Conservation (phyloP, 495 filamentous ascomycete species). For the Polyplosphaeria fusca region DNA sequence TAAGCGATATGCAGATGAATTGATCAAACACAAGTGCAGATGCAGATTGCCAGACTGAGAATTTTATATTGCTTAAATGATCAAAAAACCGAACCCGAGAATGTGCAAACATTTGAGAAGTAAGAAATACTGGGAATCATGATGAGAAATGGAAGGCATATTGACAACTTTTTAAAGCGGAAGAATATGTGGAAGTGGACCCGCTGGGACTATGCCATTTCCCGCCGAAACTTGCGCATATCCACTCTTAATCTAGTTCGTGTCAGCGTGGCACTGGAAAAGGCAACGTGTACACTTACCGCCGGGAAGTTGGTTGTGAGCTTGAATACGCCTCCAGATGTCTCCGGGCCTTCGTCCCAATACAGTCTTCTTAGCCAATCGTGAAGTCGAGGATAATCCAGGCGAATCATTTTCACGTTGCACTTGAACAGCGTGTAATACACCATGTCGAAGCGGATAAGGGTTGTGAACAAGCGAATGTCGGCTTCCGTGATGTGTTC, state of each 20-base stretch:
- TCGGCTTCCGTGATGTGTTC: slow-evolving; percentile 66
- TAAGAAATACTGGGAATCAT: no score
- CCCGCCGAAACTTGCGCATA: slow-evolving; percentile 11
- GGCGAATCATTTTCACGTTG: slow-evolving; percentile 66
- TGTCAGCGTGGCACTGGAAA: background rate
- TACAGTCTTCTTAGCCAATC: slow-evolving; percentile 69
- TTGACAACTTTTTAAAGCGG: no score
- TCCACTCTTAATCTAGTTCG: slow-evolving; percentile 17
- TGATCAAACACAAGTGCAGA: no score
- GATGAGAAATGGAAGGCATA: no score
- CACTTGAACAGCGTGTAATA: slow-evolving; percentile 68
- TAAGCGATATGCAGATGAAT: no score
- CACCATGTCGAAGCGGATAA: slow-evolving; percentile 64
- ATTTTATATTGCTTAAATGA: no score
- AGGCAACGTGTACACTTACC: slow-evolving; percentile 40
- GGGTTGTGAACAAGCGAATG: slow-evolving; percentile 61
- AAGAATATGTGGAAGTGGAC: slow-evolving; percentile 16
- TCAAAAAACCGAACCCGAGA: no score
- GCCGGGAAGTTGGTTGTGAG: slow-evolving; percentile 64
- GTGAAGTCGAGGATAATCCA: slow-evolving; percentile 67
- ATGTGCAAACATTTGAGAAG: no score
- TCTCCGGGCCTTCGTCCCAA: slow-evolving; percentile 57
- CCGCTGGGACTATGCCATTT: slow-evolving; percentile 12
- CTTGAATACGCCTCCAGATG: slow-evolving; percentile 57
- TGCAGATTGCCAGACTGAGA: no score